Percentiles rank a stretch among this genome's conserved stretches.
Conservation (phyloP, 1,139 yeast species). For the Arxiozyma slooffiae region DNA sequence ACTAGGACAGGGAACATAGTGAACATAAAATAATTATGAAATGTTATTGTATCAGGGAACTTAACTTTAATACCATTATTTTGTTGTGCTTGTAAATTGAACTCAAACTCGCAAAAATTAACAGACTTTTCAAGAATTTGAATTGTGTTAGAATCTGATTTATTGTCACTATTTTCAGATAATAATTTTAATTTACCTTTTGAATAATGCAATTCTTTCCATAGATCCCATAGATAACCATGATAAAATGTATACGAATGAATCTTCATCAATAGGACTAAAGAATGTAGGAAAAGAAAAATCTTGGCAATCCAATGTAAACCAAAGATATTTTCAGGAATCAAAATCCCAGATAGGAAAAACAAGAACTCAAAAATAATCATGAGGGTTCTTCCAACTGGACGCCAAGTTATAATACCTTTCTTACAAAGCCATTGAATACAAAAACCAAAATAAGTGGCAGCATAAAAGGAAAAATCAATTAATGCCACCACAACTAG, state of each 20-base stretch:
- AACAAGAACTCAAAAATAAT: slow-evolving; percentile 44
- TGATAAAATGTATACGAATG: slow-evolving; percentile 84
- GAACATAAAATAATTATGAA: slow-evolving; percentile 58
- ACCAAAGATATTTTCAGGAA: slow-evolving; percentile 39
- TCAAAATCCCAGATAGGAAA: slow-evolving; percentile 38
- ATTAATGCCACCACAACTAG: slow-evolving; percentile 54
- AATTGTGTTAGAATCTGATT: slow-evolving; percentile 54
- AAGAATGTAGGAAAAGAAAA: slow-evolving; percentile 65
- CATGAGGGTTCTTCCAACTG: slow-evolving; percentile 52
- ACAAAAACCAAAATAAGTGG: slow-evolving; percentile 45
- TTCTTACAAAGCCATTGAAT: slow-evolving; percentile 44
- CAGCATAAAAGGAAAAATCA: slow-evolving; percentile 57
- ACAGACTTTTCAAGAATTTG: slow-evolving; percentile 38
- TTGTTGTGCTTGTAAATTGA: slow-evolving; percentile 31
- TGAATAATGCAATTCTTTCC: slow-evolving; percentile 46
- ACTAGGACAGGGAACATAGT: slow-evolving; percentile 90
- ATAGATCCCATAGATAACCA: slow-evolving; percentile 69
- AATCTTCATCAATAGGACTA: slow-evolving; percentile 82
- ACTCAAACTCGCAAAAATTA: slow-evolving; percentile 53
- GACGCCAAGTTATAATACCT: slow-evolving; percentile 45
- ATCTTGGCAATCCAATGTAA: slow-evolving; percentile 86
- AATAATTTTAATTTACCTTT: slow-evolving; percentile 24
- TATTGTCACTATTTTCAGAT: slow-evolving; percentile 9
- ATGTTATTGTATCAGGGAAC: slow-evolving; percentile 68
- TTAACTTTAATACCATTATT: not conserved